Evolutionary conservation across 2,329 filamentous ascomycete genomes (phyloP), one percentile per base, ranked within the genome.

Genomic region (Aspergillaceae sp.): DNA sequence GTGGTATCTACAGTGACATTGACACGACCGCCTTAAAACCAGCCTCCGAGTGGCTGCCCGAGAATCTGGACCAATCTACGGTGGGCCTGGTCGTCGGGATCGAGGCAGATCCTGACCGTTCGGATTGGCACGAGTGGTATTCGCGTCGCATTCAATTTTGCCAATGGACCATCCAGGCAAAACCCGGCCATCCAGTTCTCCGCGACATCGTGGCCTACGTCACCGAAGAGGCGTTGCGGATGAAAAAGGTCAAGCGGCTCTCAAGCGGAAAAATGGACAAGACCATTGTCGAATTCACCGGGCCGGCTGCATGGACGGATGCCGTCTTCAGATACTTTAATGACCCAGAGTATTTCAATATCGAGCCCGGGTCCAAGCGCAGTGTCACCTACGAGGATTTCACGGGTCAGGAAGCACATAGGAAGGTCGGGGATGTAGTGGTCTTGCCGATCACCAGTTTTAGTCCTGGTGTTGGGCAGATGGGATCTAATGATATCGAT

Each of bases 91-190:
- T 98, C 35, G 77, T 97, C 59, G 92, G 92, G 48, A 96, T 98
- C 54, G 92, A 98, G 72, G 92, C 92, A 4, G 92, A 98, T 62
- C 89, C 92, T 0, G 89, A 97, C 66, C 81, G 92, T 41, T 79
- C 80, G 3, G 92, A 98, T 65, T 98, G 92, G 92, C 78, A 81
- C 33, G 75, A 95, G 1, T 97, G 91, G 92, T 98, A 97, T 73
- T 92, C 88, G 52, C 85, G 92, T 49, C 81, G 91, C 52, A 90
- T 98, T 50, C 92, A 97, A 65, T 97, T 98, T 69, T 98, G 92
- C 70, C 92, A 98, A 67, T 98, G 92, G 92, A 98, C 92, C 1
- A 96, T 98, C 52, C 91, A 97, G 68, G 75, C 86, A 47, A 98
- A 98, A 68, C 86, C 91, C 0, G 92, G 92, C 7, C 92, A 98